These are phyloP conservation scores for Harringtonia aguacate DNA, from an alignment of 2,329 filamentous ascomycete genomes.

Conservation along the genomic window DNA sequence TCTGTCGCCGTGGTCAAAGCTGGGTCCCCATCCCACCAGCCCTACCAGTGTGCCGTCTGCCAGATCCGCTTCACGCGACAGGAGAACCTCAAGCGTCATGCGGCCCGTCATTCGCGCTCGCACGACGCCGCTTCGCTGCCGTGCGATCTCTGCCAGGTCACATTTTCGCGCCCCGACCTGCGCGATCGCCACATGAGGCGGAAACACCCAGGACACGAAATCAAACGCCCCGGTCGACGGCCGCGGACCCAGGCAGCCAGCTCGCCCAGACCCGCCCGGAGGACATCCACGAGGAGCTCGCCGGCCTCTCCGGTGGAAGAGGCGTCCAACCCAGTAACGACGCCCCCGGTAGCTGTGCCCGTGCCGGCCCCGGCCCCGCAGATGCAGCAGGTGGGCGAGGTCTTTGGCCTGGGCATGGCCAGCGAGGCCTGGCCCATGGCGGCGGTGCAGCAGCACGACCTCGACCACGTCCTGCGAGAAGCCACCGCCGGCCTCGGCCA, in stretches of 20 bases:
- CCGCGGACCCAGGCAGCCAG: background rate
- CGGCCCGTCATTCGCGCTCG: conserved; percentile 24
- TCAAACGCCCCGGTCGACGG: background rate
- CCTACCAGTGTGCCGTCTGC: conserved; percentile 28
- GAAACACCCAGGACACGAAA: conserved; percentile 22
- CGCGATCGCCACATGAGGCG: conserved; percentile 28
- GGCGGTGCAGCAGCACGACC: too few relatives aligned
- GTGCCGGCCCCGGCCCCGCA: background rate
- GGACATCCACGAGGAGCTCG: too few relatives aligned
- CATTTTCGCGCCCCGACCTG: conserved; percentile 29
- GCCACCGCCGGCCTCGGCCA: too few relatives aligned
- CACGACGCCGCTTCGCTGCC: conserved; percentile 18
- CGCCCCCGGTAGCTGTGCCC: too few relatives aligned
- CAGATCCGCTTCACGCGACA: conserved; percentile 25
- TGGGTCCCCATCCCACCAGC: conserved; percentile 18
- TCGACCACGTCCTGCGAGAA: too few relatives aligned
- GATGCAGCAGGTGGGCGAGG: too few relatives aligned
- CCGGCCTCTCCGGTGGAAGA: too few relatives aligned
- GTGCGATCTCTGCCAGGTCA: conserved; percentile 25
- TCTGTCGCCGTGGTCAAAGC: background rate
- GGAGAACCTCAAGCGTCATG: conserved; percentile 30
- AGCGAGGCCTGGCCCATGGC: too few relatives aligned
- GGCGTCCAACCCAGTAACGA: background rate
- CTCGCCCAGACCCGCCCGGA: too few relatives aligned
- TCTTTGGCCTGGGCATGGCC: too few relatives aligned